phyloP scores from a whole-genome alignment of 495 filamentous ascomycete genomes.

The Daldinia concentrica region DNA sequence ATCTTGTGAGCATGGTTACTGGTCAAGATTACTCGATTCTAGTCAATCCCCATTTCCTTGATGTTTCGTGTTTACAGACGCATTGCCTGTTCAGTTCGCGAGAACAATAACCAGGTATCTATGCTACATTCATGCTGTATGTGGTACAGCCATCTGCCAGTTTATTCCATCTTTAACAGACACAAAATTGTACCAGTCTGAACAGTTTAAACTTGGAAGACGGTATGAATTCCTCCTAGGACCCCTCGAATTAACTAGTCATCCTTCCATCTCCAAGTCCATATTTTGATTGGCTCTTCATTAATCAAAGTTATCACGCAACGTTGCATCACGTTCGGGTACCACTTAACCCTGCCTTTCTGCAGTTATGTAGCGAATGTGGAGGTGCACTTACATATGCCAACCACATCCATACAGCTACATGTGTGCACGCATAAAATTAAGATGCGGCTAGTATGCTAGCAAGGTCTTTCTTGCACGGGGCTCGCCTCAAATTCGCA shows the following conservation, averaged over 20 bases:
- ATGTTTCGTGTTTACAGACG: conserved; percentile 28
- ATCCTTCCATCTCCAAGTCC: conserved; percentile 19
- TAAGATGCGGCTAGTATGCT: conserved; percentile 33
- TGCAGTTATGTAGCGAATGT: conserved; percentile 27
- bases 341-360: conserved; percentile 24
- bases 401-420: conserved; percentile 13
- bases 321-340: conserved; percentile 36
- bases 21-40: conserved; percentile 26
- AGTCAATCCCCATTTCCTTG: not conserved
- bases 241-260: conserved; percentile 2
- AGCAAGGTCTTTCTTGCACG: conserved; percentile 20
- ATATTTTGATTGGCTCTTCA: conserved; percentile 27
- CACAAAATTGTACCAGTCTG: not conserved
- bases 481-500: not conserved
- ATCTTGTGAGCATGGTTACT: conserved; percentile 32
- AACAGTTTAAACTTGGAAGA: not conserved
- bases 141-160: conserved; percentile 12
- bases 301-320: conserved; percentile 35
- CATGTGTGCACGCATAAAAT: conserved; percentile 26
- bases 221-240: conserved; percentile 5
- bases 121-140: conserved; percentile 29
- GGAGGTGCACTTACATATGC: conserved; percentile 22
- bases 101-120: not conserved
- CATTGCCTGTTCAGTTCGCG: conserved; percentile 22
- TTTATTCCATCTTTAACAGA: conserved; percentile 2